Conservation (phyloP, 345 rosid genomes). For the Bruguiera sexangula region DNA sequence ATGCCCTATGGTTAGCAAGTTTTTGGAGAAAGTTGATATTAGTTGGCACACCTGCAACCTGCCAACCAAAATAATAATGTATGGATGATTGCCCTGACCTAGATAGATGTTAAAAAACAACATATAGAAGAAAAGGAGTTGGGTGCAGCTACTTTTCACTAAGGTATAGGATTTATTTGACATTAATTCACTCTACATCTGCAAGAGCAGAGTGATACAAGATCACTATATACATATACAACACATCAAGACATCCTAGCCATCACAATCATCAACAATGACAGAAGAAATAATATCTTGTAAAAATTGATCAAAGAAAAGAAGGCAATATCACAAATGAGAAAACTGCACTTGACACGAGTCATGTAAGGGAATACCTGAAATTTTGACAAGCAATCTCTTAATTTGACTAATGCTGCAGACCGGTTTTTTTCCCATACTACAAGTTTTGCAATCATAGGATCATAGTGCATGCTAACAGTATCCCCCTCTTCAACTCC, state of each 20-base stretch:
- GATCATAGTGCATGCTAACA: conserved; percentile 99
- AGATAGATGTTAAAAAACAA: background rate
- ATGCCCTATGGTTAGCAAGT: conserved; percentile 71
- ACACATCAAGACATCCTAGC: background rate
- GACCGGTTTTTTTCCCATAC: conserved; percentile 81
- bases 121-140: conserved; percentile 6
- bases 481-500: conserved; percentile 90
- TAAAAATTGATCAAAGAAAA: conserved; percentile 5
- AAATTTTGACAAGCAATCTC: conserved; percentile 80
- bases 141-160: background rate
- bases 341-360: conserved; percentile 11
- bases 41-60: conserved; percentile 97
- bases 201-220: background rate
- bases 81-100: conserved; percentile 11
- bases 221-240: background rate
- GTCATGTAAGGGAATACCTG: conserved; percentile 45
- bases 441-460: conserved; percentile 98
- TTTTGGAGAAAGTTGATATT: conserved; percentile 76
- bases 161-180: background rate
- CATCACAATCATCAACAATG: background rate
- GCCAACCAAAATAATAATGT: conserved; percentile 26
- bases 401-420: conserved; percentile 81
- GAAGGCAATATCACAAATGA: conserved; percentile 9
- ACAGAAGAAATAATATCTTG: background rate
- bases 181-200: background rate